Percentiles rank a stretch among this genome's conserved stretches.
Evolutionary conservation across 192 early-diverging fungal genomes (phyloP).

Genomic region (Coemansia aciculifera): DNA sequence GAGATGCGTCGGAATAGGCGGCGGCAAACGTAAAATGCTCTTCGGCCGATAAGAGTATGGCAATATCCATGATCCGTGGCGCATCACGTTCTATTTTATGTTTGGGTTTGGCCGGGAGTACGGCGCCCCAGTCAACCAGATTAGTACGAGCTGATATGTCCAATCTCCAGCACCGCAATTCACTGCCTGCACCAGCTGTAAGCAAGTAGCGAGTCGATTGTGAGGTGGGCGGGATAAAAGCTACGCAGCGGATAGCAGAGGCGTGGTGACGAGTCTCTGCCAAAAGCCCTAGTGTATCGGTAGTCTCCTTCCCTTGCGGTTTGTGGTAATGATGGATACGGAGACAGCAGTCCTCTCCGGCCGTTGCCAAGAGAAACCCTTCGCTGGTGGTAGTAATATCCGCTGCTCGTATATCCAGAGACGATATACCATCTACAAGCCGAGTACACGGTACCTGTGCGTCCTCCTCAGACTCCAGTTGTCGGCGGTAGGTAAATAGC

Average conservation of each 20-base stretch:
- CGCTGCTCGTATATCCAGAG: slow-evolving; percentile 24
- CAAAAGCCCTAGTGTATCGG: background rate
- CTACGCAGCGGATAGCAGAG: slow-evolving; percentile 32
- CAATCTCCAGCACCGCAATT: slow-evolving; percentile 63
- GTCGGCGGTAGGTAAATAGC: slow-evolving; percentile 55
- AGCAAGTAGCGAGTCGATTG: slow-evolving; percentile 50
- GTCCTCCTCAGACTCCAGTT: background rate
- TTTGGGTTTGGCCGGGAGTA: background rate
- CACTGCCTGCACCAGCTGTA: slow-evolving; percentile 65
- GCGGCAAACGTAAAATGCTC: slow-evolving; percentile 62
- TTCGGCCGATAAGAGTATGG: slow-evolving; percentile 28
- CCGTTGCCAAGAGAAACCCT: slow-evolving; percentile 12
- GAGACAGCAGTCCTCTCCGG: slow-evolving; percentile 29
- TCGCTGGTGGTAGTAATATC: background rate
- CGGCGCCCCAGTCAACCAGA: slow-evolving; percentile 15
- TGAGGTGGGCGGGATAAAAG: slow-evolving; percentile 10
- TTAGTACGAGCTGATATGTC: slow-evolving; percentile 6
- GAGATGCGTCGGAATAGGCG: slow-evolving; percentile 71
- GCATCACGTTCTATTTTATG: background rate
- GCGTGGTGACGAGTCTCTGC: slow-evolving; percentile 14
- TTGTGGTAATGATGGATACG: background rate
- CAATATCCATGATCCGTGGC: slow-evolving; percentile 73
- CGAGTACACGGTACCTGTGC: background rate
- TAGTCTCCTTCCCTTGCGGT: background rate
- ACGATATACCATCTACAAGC: slow-evolving; percentile 14